Base-by-base conservation (phyloP, 2,329 filamentous ascomycete species). In the Akanthomyces dipterigenus region DNA sequence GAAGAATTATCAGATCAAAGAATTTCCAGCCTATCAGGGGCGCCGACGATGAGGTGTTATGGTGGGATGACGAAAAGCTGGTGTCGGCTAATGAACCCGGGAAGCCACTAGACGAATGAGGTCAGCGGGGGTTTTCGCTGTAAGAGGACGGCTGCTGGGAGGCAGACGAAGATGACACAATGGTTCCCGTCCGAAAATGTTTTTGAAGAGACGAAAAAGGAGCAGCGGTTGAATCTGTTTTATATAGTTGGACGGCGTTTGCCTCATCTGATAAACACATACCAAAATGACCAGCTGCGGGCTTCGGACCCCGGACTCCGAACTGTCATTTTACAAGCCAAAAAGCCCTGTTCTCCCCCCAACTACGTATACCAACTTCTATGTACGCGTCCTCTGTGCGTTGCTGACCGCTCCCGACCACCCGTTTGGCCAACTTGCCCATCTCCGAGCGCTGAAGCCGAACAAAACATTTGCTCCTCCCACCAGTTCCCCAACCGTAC, bases 1-100 rank as follows among this genome's bases (percentile, higher is more conserved):
- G 31, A 28, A 42, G n/a, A 62, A 61, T 62, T 62, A 62, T 62
- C 60, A 62, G 60, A 62, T 62, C 60, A 54, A 60, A 53, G 5
- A 12, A 11, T 24, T 46, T 24, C 38, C 42, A 46, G 42, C 54
- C 54, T 56, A 56, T 56, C 54, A 56, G 40, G n/a, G 8, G 7
- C 9, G 38, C 22, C 12, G 31, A 34, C 4, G 24, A 16, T 42
- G 16, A 36, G 22, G 1, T 46, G n/a, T 42, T 14, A 22, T 16
- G 18, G 53, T 55, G 53, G 53, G 53, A 45, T 55, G n/a, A 55
- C 18, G 4, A 5, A 46, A 18, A 24, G 20, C 14, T 22, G 31
- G 31, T 34, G 11, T 46, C 54, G 54, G 54, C 42, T 46, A 45
- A 56, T 56, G 28, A 56, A 46, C 54, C 54, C 54, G 42, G 42